A percentile compares a stretch with the other conserved stretches of the same genome.
Evolutionary conservation across 2,329 filamentous ascomycete genomes (phyloP).

Genomic region (Niveomyces coronatus): DNA sequence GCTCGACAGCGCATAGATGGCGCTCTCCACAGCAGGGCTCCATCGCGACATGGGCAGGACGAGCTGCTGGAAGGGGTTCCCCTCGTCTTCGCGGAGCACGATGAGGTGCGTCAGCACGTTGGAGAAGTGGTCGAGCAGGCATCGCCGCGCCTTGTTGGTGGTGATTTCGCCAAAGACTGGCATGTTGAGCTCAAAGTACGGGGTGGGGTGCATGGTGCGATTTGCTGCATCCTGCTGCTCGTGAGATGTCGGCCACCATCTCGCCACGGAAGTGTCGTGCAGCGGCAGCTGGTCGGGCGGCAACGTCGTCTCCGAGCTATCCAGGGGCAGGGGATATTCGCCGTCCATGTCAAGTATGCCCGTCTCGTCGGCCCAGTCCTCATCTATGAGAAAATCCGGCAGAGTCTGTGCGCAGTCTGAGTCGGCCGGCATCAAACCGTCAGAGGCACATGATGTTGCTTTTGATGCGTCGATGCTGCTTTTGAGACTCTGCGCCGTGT

Average conservation of each 20-base stretch:
- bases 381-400: no score
- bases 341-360: no score
- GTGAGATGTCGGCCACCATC: not conserved
- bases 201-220: constrained; percentile 15
- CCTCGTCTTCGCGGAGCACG: constrained; percentile 51
- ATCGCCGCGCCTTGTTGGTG: constrained; percentile 40
- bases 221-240: no score
- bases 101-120: constrained; percentile 55
- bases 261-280: not conserved
- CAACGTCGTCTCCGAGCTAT: not conserved
- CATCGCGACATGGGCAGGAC: constrained; percentile 48
- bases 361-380: no score
- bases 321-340: not conserved
- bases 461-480: not conserved
- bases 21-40: constrained; percentile 59
- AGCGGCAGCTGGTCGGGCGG: not conserved
- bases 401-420: not conserved
- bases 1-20: constrained; percentile 72
- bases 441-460: constrained; percentile 8
- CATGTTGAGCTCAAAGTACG: constrained; percentile 37
- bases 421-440: constrained; percentile 13
- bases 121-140: constrained; percentile 51
- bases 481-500: constrained; percentile 14
- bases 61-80: constrained; percentile 53
- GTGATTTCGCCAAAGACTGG: constrained; percentile 50